A percentile compares a stretch with the other conserved stretches of the same genome.
Evolutionary conservation across 108 stramenopile genomes (phyloP).

Genomic region (Aurantiochytrium sp.): DNA sequence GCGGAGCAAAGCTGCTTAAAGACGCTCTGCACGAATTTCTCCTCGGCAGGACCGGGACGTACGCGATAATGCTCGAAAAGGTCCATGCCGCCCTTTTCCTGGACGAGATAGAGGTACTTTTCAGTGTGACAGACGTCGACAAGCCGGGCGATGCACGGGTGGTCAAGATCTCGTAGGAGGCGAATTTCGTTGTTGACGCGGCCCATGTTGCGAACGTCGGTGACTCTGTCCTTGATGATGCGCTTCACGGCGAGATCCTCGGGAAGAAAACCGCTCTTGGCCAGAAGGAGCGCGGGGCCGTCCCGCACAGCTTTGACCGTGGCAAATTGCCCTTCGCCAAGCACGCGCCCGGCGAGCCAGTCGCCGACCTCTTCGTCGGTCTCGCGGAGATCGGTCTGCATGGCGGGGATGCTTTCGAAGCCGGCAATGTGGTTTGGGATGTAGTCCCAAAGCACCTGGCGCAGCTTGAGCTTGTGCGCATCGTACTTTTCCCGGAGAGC

Average conservation of each 20-base stretch:
- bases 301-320: background rate
- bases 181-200: conserved; percentile 2
- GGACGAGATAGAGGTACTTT: background rate
- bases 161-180: background rate
- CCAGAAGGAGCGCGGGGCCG: background rate
- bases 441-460: background rate
- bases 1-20: conserved; percentile 41
- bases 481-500: background rate
- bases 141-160: background rate
- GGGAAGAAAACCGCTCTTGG: background rate
- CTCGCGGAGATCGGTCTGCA: background rate
- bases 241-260: background rate
- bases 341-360: background rate
- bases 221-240: background rate
- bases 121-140: background rate
- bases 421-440: background rate
- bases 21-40: conserved; percentile 1
- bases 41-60: background rate
- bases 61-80: background rate
- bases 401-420: background rate
- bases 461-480: background rate
- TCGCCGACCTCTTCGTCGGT: background rate
- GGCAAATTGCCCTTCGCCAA: conserved; percentile 17
- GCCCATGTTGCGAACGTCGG: background rate
- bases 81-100: background rate